Evolutionary conservation across 306 rosid genomes (phyloP), one percentile per base, ranked within the genome.

Genomic region (Canavalia ensiformis): DNA sequence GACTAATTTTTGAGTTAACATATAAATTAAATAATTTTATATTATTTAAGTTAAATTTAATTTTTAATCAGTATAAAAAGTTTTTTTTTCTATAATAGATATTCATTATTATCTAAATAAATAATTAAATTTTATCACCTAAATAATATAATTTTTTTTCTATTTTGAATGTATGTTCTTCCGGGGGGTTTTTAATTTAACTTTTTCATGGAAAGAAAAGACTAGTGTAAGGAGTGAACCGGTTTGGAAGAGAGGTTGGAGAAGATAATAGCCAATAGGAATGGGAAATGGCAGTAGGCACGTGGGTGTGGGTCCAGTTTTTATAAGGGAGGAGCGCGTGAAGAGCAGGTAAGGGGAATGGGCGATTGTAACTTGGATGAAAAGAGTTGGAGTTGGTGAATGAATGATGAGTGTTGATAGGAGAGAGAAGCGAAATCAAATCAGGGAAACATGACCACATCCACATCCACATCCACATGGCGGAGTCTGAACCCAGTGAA

Each of bases 391-490:
- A 35, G 82, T 83, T 76, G 82, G 56, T 29, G 81, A 65, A 28
- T 70, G 74, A 51, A 73, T 42, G 39, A 58, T 75, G 55, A 28
- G 44, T 35, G 42, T 79, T 47, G 77, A 35, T 60, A 25, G 11
- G 30, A 11, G 18, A 54, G 59, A 44, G 44, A 70, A 30, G 45
- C 3, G 13, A 68, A 44, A 82, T 69, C 84, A 74, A 77, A 76
- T 63, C 47, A 56, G 41, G 68, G 18, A 66, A 54, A 56, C 67
- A 81, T 41, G 60, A 52, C 58, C 74, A 77, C 74, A 74, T 68
- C 72, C 25, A 18, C 25, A 18, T 18, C 25, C 59, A 79, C 37
- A 63, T 80, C 83, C 87, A 84, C 62, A 59, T 79, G 88, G 86
- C 77, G 2, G 0, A 34, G 64, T 77, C 60, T 84, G 33, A 0